Evolutionary conservation across 163 green algal species (phyloP).

Genomic region (Smithsoniella earleae): DNA sequence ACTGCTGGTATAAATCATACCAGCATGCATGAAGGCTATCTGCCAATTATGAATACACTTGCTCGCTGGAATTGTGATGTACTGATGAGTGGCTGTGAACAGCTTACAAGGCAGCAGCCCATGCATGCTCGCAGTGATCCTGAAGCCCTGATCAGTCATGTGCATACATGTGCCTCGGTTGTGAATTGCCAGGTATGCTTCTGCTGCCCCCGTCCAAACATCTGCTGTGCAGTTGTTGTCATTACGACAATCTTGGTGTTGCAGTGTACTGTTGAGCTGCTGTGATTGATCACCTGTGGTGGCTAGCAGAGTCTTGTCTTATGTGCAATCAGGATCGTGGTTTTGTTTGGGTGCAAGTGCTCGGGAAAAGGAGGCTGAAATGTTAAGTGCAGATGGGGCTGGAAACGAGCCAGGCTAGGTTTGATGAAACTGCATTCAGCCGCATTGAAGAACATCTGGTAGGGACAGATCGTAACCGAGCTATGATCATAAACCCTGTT

Average conservation of each 20-base stretch:
- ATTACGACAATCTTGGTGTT: too few relatives aligned
- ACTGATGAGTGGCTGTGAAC: slow-evolving; percentile 1
- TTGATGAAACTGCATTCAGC: slow-evolving; percentile 41
- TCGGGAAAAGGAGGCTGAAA: slow-evolving; percentile 35
- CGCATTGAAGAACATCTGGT: slow-evolving; percentile 41
- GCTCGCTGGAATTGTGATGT: slow-evolving; percentile 11
- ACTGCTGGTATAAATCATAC: slow-evolving; percentile 55
- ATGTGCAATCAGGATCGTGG: neutral
- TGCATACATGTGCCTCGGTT: slow-evolving; percentile 8
- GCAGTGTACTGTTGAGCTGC: too few relatives aligned
- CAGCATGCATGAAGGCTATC: slow-evolving; percentile 46
- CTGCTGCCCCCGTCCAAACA: slow-evolving; percentile 37
- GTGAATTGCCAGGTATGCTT: slow-evolving; percentile 38
- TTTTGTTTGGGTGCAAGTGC: slow-evolving; percentile 31
- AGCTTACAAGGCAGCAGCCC: slow-evolving; percentile 16
- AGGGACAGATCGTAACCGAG: slow-evolving; percentile 31
- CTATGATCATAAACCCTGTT: slow-evolving; percentile 34
- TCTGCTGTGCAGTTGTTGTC: neutral
- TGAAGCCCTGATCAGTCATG: slow-evolving; percentile 25
- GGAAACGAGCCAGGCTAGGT: slow-evolving; percentile 33
- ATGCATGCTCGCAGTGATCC: neutral
- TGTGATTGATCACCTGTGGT: too few relatives aligned
- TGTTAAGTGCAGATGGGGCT: slow-evolving; percentile 21
- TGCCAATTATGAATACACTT: slow-evolving; percentile 38
- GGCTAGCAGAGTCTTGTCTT: neutral